These are phyloP conservation scores for Glycyrrhiza uralensis DNA, from an alignment of 306 rosid species.

Conservation along the genomic window DNA sequence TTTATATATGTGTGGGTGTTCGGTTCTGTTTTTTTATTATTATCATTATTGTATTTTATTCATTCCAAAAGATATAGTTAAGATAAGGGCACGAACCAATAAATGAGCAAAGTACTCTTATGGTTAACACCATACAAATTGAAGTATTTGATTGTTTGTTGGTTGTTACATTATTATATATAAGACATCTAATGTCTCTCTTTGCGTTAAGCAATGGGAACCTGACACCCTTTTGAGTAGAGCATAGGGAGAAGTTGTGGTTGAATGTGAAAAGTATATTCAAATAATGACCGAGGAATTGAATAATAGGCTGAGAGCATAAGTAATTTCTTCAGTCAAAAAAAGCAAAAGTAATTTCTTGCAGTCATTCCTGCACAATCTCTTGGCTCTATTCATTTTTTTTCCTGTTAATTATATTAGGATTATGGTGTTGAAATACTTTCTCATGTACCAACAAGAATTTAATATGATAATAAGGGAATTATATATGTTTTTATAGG, in stretches of 20 bases:
- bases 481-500: too few species aligned
- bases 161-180: not conserved
- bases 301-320: not conserved
- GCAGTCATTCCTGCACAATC: too few species aligned
- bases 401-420: too few species aligned
- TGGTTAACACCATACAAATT: conserved; percentile 1
- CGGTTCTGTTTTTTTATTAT: not conserved
- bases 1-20: not conserved
- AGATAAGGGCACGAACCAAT: conserved; percentile 14
- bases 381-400: too few species aligned
- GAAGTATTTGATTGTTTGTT: conserved; percentile 7
- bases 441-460: too few species aligned
- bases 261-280: not conserved
- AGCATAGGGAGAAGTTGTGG: not conserved
- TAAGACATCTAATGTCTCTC: not conserved
- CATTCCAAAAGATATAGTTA: conserved; percentile 19
- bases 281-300: not conserved
- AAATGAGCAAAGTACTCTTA: conserved; percentile 9
- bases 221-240: not conserved
- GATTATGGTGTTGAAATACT: too few species aligned
- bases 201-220: conserved; percentile 25
- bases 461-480: too few species aligned
- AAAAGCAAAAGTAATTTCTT: not conserved
- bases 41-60: too few species aligned
- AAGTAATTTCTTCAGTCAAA: not conserved